Conservation (phyloP, 176 grass and related monocot genomes). For the Zea mays region DNA sequence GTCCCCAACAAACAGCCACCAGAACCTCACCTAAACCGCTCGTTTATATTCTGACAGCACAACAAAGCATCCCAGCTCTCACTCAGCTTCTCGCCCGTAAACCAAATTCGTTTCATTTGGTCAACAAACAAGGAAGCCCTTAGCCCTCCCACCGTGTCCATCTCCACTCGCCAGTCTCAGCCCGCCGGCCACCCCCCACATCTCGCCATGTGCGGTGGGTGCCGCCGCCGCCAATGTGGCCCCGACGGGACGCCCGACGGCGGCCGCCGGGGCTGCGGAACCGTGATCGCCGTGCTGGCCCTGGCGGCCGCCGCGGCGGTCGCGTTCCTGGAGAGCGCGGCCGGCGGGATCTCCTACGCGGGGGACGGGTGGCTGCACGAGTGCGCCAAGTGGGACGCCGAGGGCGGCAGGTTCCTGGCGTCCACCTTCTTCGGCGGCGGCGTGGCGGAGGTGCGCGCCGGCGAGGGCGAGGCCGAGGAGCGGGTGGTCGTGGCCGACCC, state of each 20-base stretch:
- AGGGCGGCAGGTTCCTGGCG: constrained; percentile 57
- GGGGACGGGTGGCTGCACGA: constrained; percentile 69
- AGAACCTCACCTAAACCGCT: constrained; percentile 19
- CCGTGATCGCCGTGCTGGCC: constrained; percentile 37
- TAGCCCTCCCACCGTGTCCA: too few species aligned
- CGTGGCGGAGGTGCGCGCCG: constrained; percentile 53
- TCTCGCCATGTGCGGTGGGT: constrained; percentile 48
- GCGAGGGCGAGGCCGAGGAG: constrained; percentile 43
- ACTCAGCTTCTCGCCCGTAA: background rate
- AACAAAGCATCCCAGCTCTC: background rate
- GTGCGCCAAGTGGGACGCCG: constrained; percentile 94
- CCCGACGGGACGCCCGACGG: background rate
- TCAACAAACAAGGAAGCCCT: background rate
- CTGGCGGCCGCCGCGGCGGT: constrained; percentile 58
- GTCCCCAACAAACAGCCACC: constrained; percentile 28
- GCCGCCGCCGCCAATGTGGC: constrained; percentile 35
- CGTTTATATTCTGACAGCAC: background rate
- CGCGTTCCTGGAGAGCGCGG: constrained; percentile 66
- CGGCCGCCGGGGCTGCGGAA: constrained; percentile 12
- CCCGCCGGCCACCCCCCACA: background rate
- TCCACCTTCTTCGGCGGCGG: constrained; percentile 60
- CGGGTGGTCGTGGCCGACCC: constrained; percentile 54
- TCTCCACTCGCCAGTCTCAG: background rate
- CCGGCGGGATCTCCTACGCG: constrained; percentile 50
- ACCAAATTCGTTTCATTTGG: background rate